Evolutionary conservation across 768 basidiomycete genomes (phyloP), one percentile per base, ranked within the genome.

Genomic region (Boletellus sp.): DNA sequence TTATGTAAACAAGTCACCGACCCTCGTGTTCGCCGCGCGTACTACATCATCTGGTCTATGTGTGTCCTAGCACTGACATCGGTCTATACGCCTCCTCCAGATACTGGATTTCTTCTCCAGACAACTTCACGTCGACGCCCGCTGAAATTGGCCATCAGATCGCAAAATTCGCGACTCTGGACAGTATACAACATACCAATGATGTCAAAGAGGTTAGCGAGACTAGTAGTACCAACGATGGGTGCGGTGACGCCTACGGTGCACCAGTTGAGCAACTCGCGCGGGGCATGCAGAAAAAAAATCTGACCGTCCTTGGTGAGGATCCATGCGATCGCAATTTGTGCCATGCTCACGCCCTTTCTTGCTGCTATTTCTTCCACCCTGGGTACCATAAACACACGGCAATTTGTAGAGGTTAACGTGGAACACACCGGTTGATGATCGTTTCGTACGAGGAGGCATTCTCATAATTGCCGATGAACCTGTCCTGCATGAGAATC

Each of bases 81-180:
- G 79, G 71, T 38, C 48, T 52, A 61, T 81, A 82, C 1, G 66
- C 63, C 54, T 76, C 72, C 41, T 73, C 72, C 42, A 83, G 66
- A 39, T 68, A 71, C 48, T 72, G 66, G 33, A 76, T 65, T 52
- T 83, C 81, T 22, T 80, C 81, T 15, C 63, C 62, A 0, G 72
- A 73, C 51, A 83, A 65, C 38, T 72, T 62, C 40, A 81, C 54
- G 31, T 77, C 63, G 37, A 77, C 60, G 1, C 63, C 63, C 45
- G 48, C 72, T 72, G 45, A 13, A 28, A 32, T 15, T 6, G 6
- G 2, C 28, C 17, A n/a, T 64, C 17, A 64, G 44, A 16, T 45
- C 41, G 16, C 26, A 12, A 4, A 32, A 36, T n/a, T 36, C 13
- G 33, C 2, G 3, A 10, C 33, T 20, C 23, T 41, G 7, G 20